These are phyloP conservation scores for Aulographum hederae DNA, from an alignment of 2,329 filamentous ascomycete genomes.

Conservation along the genomic window DNA sequence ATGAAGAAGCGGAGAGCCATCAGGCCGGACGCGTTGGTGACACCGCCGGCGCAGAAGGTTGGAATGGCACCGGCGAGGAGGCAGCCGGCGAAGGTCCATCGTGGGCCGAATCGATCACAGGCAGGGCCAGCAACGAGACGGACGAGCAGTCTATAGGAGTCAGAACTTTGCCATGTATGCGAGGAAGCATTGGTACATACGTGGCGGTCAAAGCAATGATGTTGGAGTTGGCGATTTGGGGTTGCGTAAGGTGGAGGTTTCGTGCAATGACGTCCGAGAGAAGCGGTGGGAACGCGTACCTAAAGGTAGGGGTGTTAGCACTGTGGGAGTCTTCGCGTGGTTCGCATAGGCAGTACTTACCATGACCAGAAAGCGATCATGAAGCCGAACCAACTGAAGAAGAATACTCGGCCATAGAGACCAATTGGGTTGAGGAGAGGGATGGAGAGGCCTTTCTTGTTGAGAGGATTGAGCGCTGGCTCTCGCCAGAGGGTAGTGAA, in stretches of 20 bases:
- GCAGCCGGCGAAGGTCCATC: conserved; percentile 56
- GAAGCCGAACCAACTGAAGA: conserved; percentile 77
- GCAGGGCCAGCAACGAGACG: conserved; percentile 62
- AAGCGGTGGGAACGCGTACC: conserved; percentile 81
- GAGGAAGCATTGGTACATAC: background rate
- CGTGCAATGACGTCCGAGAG: conserved; percentile 62
- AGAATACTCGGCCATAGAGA: conserved; percentile 71
- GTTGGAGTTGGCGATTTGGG: conserved; percentile 73
- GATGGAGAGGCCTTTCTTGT: conserved; percentile 62
- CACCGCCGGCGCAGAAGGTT: conserved; percentile 66
- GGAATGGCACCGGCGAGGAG: conserved; percentile 64
- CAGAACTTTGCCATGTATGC: background rate
- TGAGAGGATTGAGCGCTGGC: conserved; percentile 69
- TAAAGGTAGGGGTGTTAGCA: conserved; percentile 7
- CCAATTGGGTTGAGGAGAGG: conserved; percentile 64
- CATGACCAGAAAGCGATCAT: conserved; percentile 79
- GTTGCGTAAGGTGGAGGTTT: conserved; percentile 53
- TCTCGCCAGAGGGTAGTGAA: conserved; percentile 13
- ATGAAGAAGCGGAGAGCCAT: conserved; percentile 63
- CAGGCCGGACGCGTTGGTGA: conserved; percentile 49
- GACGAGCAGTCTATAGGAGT: conserved; percentile 38
- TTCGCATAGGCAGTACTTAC: conserved; percentile 24
- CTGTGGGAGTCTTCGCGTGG: background rate
- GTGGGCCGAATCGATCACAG: conserved; percentile 73
- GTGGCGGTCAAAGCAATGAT: conserved; percentile 48